Conservation (phyloP, 2,329 filamentous ascomycete species). For the Aschersonia sp. region DNA sequence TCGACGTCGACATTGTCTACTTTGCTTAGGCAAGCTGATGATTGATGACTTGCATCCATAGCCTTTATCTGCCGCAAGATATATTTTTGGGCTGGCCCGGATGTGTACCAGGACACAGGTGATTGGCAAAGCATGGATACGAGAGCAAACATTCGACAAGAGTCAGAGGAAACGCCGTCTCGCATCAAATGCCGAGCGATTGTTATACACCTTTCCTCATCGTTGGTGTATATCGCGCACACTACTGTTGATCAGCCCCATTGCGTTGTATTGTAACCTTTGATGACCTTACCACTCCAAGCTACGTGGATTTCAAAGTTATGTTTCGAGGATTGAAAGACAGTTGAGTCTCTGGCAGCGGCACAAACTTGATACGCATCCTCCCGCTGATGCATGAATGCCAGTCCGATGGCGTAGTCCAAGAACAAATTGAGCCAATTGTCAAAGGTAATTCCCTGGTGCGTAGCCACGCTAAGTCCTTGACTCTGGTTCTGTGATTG, state of each 20-base stretch:
- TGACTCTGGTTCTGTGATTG: constrained; percentile 2
- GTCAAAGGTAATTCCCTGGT: constrained; percentile 67
- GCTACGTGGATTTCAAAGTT: constrained; percentile 63
- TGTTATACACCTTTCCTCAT: constrained; percentile 60
- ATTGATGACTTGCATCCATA: constrained; percentile 53
- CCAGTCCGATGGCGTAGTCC: constrained; percentile 68
- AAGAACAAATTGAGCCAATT: constrained; percentile 85
- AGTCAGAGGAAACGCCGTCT: constrained; percentile 66
- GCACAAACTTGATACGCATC: constrained; percentile 72
- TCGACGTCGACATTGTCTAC: constrained; percentile 39
- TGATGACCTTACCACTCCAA: constrained; percentile 47
- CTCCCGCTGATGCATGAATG: constrained; percentile 48
- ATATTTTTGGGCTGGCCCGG: constrained; percentile 76
- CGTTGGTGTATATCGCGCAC: constrained; percentile 69
- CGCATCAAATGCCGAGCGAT: constrained; percentile 75
- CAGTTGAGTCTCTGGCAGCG: constrained; percentile 62
- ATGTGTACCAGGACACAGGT: constrained; percentile 61
- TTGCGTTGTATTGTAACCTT: background rate
- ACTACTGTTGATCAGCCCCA: constrained; percentile 26
- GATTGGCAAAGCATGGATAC: constrained; percentile 66
- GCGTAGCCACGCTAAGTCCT: constrained; percentile 17
- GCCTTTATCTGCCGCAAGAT: constrained; percentile 83
- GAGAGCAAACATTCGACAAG: constrained; percentile 69
- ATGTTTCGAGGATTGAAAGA: constrained; percentile 60
- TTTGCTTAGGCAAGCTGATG: constrained; percentile 16